Base-by-base conservation (phyloP, 768 basidiomycete genomes). In the Boletus coccyginus region DNA sequence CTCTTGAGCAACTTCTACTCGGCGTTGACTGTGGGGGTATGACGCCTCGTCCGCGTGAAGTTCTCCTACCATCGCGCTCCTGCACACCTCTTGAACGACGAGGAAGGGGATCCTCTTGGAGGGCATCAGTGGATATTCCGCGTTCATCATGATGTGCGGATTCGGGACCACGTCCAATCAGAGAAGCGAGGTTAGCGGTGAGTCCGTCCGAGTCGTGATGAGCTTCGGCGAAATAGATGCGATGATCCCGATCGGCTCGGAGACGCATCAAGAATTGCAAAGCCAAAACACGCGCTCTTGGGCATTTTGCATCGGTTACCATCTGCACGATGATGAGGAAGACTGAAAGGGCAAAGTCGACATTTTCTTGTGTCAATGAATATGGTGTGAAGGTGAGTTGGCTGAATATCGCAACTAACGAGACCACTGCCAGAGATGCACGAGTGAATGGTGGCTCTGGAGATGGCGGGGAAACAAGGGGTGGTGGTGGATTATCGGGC, bases 261-360 rank as follows among this genome's bases (percentile, higher is more conserved):
- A 98, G 76, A 14, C 92, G 85, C 77, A 94, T 85, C 60, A 97
- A 69, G 77, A 96, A 97, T 66, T 94, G 92, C 19, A 98, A 75
- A 5, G 88, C 78, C 13, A 84, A 76, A 17, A 98, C 68, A 24
- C 92, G 78, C 0, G 88, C 87, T 40, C 82, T 76, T 0, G 83
- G 62, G 10, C 84, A 83, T 58, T 74, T 78, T 3, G 80, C 78
- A 21, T 74, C 68, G 0, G 71, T 64, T 5, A 80, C 65, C 14
- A 88, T 68, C 19, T 74, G 70, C 14, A 90, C 63, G 44, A 91
- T 71, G 44, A 75, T 73, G 0, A 70, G 57, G 68, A 81, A 90
- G 16, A 91, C 69, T 2, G 73, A 73, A 8, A 84, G 69, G 4
- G 87, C 82, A 49, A 89, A 71, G 21, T 73, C 66, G 36, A 84